Evolutionary conservation across 1,284 basidiomycete genomes (phyloP).

Genomic region (Apiotrichum gamsii): DNA sequence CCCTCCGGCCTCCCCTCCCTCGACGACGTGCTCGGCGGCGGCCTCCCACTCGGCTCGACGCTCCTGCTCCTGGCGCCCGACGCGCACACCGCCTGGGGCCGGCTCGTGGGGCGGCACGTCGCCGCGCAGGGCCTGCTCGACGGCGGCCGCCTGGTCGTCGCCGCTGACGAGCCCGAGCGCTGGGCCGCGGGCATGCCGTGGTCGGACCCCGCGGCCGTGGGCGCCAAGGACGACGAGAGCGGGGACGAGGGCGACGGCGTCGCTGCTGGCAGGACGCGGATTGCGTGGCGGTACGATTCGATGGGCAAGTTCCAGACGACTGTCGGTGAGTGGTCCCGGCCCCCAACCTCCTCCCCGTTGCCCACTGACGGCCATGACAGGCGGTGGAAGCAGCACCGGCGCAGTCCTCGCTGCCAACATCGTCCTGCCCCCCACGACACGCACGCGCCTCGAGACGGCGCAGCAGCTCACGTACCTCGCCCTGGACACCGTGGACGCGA

Average conservation of each 20-base stretch:
- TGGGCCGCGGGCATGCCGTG: slow-evolving; percentile 72
- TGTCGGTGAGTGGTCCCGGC: slow-evolving; percentile 49
- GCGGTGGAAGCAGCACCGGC: slow-evolving; percentile 6
- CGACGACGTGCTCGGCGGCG: slow-evolving; percentile 92
- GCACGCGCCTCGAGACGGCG: slow-evolving; percentile 11
- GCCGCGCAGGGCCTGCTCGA: slow-evolving; percentile 74
- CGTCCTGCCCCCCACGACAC: slow-evolving; percentile 22
- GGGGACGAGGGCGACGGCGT: slow-evolving; percentile 50
- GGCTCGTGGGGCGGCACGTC: slow-evolving; percentile 81
- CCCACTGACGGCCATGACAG: background rate
- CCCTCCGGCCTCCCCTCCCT: slow-evolving; percentile 88
- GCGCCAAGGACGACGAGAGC: slow-evolving; percentile 49
- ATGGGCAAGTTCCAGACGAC: slow-evolving; percentile 90
- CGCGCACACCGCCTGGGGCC: slow-evolving; percentile 74
- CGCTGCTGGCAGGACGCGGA: slow-evolving; percentile 54
- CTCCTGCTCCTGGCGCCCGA: slow-evolving; percentile 73
- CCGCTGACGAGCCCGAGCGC: slow-evolving; percentile 55
- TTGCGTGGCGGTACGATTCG: slow-evolving; percentile 91
- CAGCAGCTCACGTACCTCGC: background rate
- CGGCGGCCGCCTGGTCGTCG: slow-evolving; percentile 62
- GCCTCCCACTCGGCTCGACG: slow-evolving; percentile 75
- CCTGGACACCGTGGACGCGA: background rate
- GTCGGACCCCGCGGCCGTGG: slow-evolving; percentile 48
- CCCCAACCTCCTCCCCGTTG: background rate
- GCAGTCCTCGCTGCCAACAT: slow-evolving; percentile 10